A percentile compares a stretch with the other conserved stretches of the same genome.
Evolutionary conservation across 2,329 filamentous ascomycete species (phyloP).

Genomic region (Aphanocladium album): DNA sequence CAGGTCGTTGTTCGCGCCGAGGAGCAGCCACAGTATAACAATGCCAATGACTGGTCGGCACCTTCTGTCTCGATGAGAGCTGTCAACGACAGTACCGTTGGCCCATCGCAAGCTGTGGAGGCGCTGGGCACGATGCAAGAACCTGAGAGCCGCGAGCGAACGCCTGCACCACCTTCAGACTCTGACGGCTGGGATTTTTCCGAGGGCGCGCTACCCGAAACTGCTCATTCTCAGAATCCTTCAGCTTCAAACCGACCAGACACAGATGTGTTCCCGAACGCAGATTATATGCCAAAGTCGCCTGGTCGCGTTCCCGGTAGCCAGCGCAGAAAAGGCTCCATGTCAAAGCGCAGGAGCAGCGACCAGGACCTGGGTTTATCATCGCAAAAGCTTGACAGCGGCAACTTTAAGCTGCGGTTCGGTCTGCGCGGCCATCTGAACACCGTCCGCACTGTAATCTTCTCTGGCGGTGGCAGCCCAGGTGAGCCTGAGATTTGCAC

Average conservation of each 20-base stretch:
- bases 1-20: slow-evolving; percentile 50
- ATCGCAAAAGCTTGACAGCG: slow-evolving; percentile 59
- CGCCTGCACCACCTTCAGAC: slow-evolving; percentile 39
- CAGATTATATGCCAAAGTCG: slow-evolving; percentile 76
- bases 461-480: slow-evolving; percentile 91
- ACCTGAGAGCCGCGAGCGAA: slow-evolving; percentile 43
- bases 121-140: slow-evolving; percentile 34
- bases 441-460: slow-evolving; percentile 89
- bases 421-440: slow-evolving; percentile 89
- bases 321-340: slow-evolving; percentile 76
- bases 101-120: slow-evolving; percentile 36
- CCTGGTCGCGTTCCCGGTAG: slow-evolving; percentile 64
- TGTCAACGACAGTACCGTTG: slow-evolving; percentile 29
- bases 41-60: slow-evolving; percentile 30
- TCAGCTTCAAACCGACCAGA: slow-evolving; percentile 64
- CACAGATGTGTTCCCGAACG: slow-evolving; percentile 79
- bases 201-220: slow-evolving; percentile 63
- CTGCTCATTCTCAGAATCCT: slow-evolving; percentile 41
- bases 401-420: slow-evolving; percentile 88
- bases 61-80: slow-evolving; percentile 30
- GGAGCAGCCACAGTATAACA: slow-evolving; percentile 40
- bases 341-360: slow-evolving; percentile 63
- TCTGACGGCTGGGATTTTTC: slow-evolving; percentile 91
- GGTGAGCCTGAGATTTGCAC: slow-evolving; percentile 97
- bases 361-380: slow-evolving; percentile 58